These are phyloP conservation scores for Onygena corvina DNA, from an alignment of 2,329 filamentous ascomycete genomes.

Conservation along the genomic window DNA sequence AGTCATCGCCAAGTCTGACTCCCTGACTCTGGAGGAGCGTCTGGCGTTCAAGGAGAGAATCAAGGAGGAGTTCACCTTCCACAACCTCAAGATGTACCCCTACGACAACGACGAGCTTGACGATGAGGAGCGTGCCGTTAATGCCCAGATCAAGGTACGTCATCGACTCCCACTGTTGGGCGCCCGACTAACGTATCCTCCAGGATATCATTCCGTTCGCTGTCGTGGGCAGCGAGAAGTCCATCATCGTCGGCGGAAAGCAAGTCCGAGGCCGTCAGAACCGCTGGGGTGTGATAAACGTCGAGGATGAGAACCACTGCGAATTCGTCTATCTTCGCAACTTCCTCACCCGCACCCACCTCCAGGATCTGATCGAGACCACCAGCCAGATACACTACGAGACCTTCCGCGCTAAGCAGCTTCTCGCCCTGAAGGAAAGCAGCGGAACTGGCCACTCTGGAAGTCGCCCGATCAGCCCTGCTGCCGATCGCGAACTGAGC, in stretches of 20 bases:
- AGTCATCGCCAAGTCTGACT: conserved; percentile 97
- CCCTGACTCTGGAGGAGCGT: conserved; percentile 88
- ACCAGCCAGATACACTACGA: conserved; percentile 99
- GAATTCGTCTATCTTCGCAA: conserved; percentile 98
- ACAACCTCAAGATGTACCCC: conserved; percentile 99
- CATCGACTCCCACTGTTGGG: neutral
- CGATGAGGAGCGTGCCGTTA: conserved; percentile 85
- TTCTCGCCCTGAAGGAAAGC: conserved; percentile 95
- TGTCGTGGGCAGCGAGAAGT: conserved; percentile 95
- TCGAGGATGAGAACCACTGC: conserved; percentile 98
- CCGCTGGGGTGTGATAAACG: conserved; percentile 98
- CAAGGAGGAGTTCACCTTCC: conserved; percentile 99
- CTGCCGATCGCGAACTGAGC: conserved; percentile 91
- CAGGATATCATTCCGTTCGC: conserved; percentile 92
- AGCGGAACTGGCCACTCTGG: conserved; percentile 62
- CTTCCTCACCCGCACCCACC: conserved; percentile 95
- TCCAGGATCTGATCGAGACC: conserved; percentile 97
- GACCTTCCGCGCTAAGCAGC: conserved; percentile 98
- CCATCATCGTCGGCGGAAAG: conserved; percentile 92
- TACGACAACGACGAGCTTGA: conserved; percentile 99
- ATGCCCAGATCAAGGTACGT: conserved; percentile 87
- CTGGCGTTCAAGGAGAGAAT: conserved; percentile 96
- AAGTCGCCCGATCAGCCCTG: conserved; percentile 87
- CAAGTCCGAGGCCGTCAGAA: conserved; percentile 96
- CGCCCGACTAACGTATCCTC: neutral